A percentile compares a stretch with the other conserved stretches of the same genome.
Evolutionary conservation across 2,329 filamentous ascomycete genomes (phyloP).

Genomic region (Cercospora brassicicola): DNA sequence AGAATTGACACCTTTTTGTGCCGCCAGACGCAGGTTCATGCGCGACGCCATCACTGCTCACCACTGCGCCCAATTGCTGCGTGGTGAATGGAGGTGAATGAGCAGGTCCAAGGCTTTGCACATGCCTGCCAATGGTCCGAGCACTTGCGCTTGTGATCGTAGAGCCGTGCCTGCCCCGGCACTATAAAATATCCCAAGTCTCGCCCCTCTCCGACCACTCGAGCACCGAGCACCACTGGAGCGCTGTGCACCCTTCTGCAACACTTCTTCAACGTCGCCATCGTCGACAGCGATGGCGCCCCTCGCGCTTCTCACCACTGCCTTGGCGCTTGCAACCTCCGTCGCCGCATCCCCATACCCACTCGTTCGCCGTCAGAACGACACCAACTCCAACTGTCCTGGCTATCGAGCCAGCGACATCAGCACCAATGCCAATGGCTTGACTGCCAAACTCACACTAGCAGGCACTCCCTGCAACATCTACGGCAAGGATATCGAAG

Average conservation of each 20-base stretch:
- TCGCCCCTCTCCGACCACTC: neutral
- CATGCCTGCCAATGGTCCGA: constrained; percentile 10
- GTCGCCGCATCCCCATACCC: constrained; percentile 24
- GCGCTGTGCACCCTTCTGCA: neutral
- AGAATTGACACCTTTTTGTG: constrained; percentile 1
- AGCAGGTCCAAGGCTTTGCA: constrained; percentile 2
- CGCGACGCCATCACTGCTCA: neutral
- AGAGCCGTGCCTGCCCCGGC: constrained; percentile 1
- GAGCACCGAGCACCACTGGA: neutral
- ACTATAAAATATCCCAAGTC: constrained; percentile 20
- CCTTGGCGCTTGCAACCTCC: constrained; percentile 21
- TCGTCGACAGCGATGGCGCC: constrained; percentile 20
- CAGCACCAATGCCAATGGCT: constrained; percentile 51
- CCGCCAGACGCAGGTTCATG: constrained; percentile 7
- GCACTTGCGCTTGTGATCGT: constrained; percentile 1
- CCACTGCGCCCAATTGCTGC: neutral
- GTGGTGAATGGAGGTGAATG: constrained; percentile 1
- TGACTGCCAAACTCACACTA: constrained; percentile 69
- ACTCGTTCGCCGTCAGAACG: constrained; percentile 25
- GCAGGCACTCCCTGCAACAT: constrained; percentile 65
- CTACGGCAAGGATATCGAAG: constrained; percentile 59
- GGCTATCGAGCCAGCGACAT: constrained; percentile 68
- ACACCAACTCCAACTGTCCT: constrained; percentile 52
- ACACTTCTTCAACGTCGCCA: neutral
- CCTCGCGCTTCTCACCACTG: constrained; percentile 19